Evolutionary conservation across 208 protist genomes (phyloP).

Genomic region (Crithidia acanthocephali): DNA sequence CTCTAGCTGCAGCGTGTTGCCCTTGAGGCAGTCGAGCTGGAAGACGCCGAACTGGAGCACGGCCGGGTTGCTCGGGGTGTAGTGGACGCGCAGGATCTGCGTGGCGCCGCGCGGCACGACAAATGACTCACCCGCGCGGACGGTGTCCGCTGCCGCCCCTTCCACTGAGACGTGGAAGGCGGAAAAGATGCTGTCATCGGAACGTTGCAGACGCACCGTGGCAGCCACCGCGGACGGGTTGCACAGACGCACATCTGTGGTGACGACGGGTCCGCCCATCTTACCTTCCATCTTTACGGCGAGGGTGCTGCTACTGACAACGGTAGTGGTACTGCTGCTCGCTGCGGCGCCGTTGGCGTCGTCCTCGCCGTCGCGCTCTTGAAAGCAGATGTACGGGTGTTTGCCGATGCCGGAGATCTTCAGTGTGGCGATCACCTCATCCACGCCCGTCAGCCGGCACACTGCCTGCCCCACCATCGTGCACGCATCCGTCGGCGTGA

Average conservation of each 20-base stretch:
- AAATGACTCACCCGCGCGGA: constrained; percentile 22
- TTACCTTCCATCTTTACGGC: constrained; percentile 39
- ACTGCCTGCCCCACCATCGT: constrained; percentile 81
- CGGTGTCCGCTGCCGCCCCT: not conserved
- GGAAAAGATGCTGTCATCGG: constrained; percentile 39
- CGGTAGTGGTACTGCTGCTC: constrained; percentile 33
- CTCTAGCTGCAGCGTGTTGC: constrained; percentile 67
- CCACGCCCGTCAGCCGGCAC: constrained; percentile 60
- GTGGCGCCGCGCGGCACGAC: constrained; percentile 52
- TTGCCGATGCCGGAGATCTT: constrained; percentile 93
- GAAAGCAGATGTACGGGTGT: constrained; percentile 78
- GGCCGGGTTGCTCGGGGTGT: constrained; percentile 46
- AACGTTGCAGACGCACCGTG: constrained; percentile 41
- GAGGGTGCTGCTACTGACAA: constrained; percentile 46
- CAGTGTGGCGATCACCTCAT: constrained; percentile 61
- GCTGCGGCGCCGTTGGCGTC: not conserved
- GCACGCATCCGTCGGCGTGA: constrained; percentile 78
- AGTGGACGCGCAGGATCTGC: constrained; percentile 55
- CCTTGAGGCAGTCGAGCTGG: constrained; percentile 53
- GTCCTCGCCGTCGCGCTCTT: constrained; percentile 16
- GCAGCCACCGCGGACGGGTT: constrained; percentile 86
- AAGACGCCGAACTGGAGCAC: constrained; percentile 47
- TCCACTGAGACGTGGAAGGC: constrained; percentile 49
- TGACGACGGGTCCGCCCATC: constrained; percentile 32
- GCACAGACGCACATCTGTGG: constrained; percentile 52